phyloP scores from a whole-genome alignment of 2,329 filamentous ascomycete genomes.

The Exophiala oligosperma region DNA sequence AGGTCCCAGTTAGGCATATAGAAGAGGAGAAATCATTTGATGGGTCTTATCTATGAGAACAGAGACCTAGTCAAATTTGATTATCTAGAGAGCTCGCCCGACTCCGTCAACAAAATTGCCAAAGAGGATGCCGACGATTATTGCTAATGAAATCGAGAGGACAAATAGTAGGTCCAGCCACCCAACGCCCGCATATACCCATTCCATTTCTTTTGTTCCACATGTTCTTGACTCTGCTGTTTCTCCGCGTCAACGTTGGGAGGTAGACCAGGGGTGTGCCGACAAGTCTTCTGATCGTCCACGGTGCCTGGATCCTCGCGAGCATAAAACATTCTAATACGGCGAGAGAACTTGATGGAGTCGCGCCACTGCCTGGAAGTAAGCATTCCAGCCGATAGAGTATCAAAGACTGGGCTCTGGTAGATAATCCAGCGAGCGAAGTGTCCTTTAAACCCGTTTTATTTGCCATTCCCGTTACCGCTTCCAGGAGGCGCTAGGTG shows the following conservation, averaged over 20 bases:
- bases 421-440: too few relatives aligned
- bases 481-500: too few relatives aligned
- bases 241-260: constrained; percentile 4
- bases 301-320: too few relatives aligned
- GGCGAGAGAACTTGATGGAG: too few relatives aligned
- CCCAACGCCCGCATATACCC: constrained; percentile 51
- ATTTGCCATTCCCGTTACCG: too few relatives aligned
- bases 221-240: background rate
- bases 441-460: too few relatives aligned
- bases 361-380: too few relatives aligned
- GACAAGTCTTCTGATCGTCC: too few relatives aligned
- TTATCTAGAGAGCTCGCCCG: constrained; percentile 63
- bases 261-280: background rate
- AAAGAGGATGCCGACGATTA: constrained; percentile 71
- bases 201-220: constrained; percentile 28
- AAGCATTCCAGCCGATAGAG: background rate
- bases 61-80: constrained; percentile 70
- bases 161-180: constrained; percentile 64
- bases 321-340: too few relatives aligned
- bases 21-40: background rate
- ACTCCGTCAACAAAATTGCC: constrained; percentile 70
- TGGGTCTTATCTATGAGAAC: constrained; percentile 60
- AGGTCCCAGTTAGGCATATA: too few relatives aligned
- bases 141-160: constrained; percentile 75
- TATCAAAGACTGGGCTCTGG: background rate